Evolutionary conservation across 225 moss, liverwort and hornwort species (phyloP).

Genomic region (Neckera pumila): DNA sequence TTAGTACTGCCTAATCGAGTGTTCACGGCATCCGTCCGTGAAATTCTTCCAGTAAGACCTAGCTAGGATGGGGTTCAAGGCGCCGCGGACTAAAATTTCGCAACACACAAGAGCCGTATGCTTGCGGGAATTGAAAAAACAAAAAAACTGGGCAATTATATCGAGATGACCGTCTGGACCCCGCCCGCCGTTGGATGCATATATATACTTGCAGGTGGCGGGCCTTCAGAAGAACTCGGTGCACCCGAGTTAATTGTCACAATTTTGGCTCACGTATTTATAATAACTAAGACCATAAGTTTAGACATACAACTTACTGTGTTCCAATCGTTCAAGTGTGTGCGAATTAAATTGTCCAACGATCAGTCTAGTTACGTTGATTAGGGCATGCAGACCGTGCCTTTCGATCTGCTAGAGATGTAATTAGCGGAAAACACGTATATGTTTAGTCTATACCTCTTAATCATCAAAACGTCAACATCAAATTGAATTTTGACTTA

Average conservation of each 20-base stretch:
- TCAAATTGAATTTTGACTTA: neutral
- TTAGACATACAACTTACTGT: neutral
- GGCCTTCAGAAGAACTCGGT: neutral
- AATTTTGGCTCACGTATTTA: neutral
- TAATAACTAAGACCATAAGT: too few relatives aligned
- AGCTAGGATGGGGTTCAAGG: neutral
- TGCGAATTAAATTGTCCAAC: neutral
- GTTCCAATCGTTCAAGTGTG: neutral
- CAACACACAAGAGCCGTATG: neutral
- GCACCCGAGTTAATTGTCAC: neutral
- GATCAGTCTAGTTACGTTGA: neutral
- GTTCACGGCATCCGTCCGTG: too few relatives aligned
- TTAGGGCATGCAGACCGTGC: neutral
- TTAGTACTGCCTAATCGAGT: neutral
- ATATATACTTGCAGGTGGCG: neutral
- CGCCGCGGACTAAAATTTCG: neutral
- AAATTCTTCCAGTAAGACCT: neutral
- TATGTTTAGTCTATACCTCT: too few relatives aligned
- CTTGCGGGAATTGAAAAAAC: too few relatives aligned
- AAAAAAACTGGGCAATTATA: neutral
- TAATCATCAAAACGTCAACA: too few relatives aligned
- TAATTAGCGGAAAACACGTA: neutral
- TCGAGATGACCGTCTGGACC: neutral
- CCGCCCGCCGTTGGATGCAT: neutral
- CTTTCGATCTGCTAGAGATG: neutral